A percentile compares a stretch with the other conserved stretches of the same genome.
Evolutionary conservation across 2,329 filamentous ascomycete species (phyloP).

Genomic region (Hortaea werneckii): DNA sequence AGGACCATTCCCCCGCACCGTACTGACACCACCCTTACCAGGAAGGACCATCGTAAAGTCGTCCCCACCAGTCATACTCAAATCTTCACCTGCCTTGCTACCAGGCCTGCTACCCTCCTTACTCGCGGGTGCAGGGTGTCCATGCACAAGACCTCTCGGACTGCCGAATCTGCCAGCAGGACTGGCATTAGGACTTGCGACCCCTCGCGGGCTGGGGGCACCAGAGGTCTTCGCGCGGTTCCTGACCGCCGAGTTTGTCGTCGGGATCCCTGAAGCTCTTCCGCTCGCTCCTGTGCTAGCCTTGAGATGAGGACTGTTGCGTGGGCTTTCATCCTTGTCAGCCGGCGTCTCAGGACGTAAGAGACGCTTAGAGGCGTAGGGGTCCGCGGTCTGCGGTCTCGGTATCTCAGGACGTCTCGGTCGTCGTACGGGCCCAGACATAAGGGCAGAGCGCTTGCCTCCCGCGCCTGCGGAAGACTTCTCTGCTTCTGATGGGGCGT

Average conservation of each 20-base stretch:
- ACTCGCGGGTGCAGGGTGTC: conserved; percentile 9
- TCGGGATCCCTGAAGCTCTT: too few relatives aligned
- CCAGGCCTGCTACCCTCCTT: conserved; percentile 26
- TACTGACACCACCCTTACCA: conserved; percentile 25
- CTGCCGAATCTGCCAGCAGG: conserved; percentile 14
- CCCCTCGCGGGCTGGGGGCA: background rate
- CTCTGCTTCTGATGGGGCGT: conserved; percentile 6
- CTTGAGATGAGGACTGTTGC: conserved; percentile 36
- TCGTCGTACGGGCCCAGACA: conserved; percentile 50
- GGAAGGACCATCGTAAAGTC: conserved; percentile 41
- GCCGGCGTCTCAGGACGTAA: conserved; percentile 36
- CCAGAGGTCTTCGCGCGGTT: conserved; percentile 15
- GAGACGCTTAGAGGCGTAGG: conserved; percentile 34
- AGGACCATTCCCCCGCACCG: too few relatives aligned
- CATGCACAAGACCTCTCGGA: conserved; percentile 10
- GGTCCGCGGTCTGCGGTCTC: conserved; percentile 46
- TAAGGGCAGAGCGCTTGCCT: conserved; percentile 34
- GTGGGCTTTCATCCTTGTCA: conserved; percentile 32
- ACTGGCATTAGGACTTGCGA: conserved; percentile 22
- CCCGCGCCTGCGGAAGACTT: conserved; percentile 16
- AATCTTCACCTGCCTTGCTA: conserved; percentile 21
- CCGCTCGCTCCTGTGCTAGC: too few relatives aligned
- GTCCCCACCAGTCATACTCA: too few relatives aligned
- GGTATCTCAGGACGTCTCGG: conserved; percentile 37
- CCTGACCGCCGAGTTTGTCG: conserved; percentile 14